A percentile compares a stretch with the other conserved stretches of the same genome.
Evolutionary conservation across 2,329 filamentous ascomycete species (phyloP).

Genomic region (Clonostachys solani): DNA sequence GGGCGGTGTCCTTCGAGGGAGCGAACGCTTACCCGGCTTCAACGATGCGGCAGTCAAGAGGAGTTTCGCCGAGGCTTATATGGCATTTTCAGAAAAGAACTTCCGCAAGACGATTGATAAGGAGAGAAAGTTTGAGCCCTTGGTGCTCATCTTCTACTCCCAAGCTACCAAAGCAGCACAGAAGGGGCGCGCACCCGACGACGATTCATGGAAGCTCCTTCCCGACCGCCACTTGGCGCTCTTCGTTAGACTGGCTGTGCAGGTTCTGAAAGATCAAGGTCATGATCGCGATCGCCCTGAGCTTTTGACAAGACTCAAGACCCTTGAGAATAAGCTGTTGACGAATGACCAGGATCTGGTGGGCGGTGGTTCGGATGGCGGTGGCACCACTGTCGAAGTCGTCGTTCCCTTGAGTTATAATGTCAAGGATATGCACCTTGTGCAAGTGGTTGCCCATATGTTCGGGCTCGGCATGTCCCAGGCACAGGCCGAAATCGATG

Average conservation of each 20-base stretch:
- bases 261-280: constrained; percentile 77
- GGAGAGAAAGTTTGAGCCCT: constrained; percentile 85
- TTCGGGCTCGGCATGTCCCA: constrained; percentile 78
- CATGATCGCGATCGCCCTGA: constrained; percentile 84
- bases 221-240: constrained; percentile 93
- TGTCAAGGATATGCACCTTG: constrained; percentile 95
- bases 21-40: constrained; percentile 81
- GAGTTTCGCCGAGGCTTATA: constrained; percentile 92
- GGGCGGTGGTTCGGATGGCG: constrained; percentile 21
- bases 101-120: constrained; percentile 93
- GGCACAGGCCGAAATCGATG: constrained; percentile 83
- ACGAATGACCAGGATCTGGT: constrained; percentile 86
- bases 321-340: constrained; percentile 88
- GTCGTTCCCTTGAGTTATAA: constrained; percentile 82
- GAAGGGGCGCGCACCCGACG: constrained; percentile 68
- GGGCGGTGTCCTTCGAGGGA: constrained; percentile 74
- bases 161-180: constrained; percentile 83
- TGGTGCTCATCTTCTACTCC: constrained; percentile 95
- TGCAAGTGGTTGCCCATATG: constrained; percentile 79
- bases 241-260: constrained; percentile 82
- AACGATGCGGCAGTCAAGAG: constrained; percentile 88
- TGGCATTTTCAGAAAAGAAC: constrained; percentile 81
- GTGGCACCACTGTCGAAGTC: constrained; percentile 65
- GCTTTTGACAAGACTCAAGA: constrained; percentile 71
- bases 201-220: constrained; percentile 86